Base-by-base conservation (phyloP, 257 asterid species). In the Ocimum tenuiflorum region DNA sequence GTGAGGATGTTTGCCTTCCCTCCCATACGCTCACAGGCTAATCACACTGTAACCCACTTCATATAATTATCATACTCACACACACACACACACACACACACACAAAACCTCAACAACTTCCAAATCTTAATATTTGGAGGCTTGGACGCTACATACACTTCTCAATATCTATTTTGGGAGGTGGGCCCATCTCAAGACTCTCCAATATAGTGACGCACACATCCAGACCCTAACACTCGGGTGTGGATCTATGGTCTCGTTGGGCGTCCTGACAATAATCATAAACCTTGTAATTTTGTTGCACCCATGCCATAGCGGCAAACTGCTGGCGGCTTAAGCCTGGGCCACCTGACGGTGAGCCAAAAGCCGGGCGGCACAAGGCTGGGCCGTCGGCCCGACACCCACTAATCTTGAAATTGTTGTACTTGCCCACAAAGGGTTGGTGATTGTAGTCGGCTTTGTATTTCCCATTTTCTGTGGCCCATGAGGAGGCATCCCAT, bases 381-480 rank as follows among this genome's bases (percentile, higher is more conserved):
- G 79, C 50, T 41, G 70, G 35, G 60, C 73, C 59, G 5, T 62
- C 15, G 27, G 81, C 79, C 0, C 65, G 51, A 41, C 96, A 89
- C 11, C 91, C 97, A 0, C 31, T 42, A 0, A 85, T 17, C 72
- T 91, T 88, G 85, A 91, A 88, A 46, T 81, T 73, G 9, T 65
- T 81, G 76, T 86, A 91, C 72, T 68, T 77, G 5, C 88, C 96
- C 0, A 86, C 73, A 17, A 91, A 91, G 4, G 98, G 98, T 52
- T 89, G 95, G 79, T 85, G 80, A 0, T 2, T 50, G 48, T 88
- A 91, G 35, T 91, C 86, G 0, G 92, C 95, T 60, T 72, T 85
- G 85, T 85, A 86, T 72, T 41, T 82, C 9, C 97, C 97, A n/a
- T 83, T 69, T 57, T 91, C 97, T 0, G 97, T 91, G 59, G 97